Evolutionary conservation across 306 rosid species (phyloP), one percentile per base, ranked within the genome.

Genomic region (Pyrus bretschneideri): DNA sequence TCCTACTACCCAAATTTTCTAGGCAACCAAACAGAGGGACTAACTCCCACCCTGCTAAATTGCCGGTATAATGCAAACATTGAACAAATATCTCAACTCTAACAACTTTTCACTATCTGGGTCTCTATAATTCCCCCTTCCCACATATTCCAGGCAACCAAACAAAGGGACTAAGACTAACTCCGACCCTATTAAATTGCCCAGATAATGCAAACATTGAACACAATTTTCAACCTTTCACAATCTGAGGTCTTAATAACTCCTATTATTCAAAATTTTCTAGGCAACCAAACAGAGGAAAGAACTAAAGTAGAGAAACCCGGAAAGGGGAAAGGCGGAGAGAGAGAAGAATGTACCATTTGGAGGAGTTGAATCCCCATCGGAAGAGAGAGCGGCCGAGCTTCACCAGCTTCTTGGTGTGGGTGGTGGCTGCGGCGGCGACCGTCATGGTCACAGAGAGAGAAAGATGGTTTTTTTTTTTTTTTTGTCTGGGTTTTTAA

Each of bases 331-430:
- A 66, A 73, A 30, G 40, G 44, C 44, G 57, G 10, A 55, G 61
- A 67, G 22, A 61, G 63, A 61, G 42, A 33, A 38, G 4, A 79
- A 27, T 57, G 73, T 81, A 92, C 99, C 99, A 96, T 91, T 93
- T 96, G 73, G 98, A 89, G 73, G 99, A 83, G 84, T 88, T 91
- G 89, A 93, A 96, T 71, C 96, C 87, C 45, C 82, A 57, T 19
- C 94, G 85, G 84, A 96, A 86, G 67, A 96, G 86, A 0, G 90
- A 75, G 75, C 88, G 69, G 51, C 91, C 81, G 59, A 91, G 78
- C 86, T 91, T 92, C 73, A 96, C 18, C 64, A 92, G 80, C 76
- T 80, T 88, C 89, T 81, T 81, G 85, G 96, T 79, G 52, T 79
- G 91, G 68, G 85, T 42, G 2, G 92, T 67, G 79, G 97, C 92